These are phyloP conservation scores for Erythrophleum fordii DNA, from an alignment of 306 rosid genomes.

Conservation along the genomic window DNA sequence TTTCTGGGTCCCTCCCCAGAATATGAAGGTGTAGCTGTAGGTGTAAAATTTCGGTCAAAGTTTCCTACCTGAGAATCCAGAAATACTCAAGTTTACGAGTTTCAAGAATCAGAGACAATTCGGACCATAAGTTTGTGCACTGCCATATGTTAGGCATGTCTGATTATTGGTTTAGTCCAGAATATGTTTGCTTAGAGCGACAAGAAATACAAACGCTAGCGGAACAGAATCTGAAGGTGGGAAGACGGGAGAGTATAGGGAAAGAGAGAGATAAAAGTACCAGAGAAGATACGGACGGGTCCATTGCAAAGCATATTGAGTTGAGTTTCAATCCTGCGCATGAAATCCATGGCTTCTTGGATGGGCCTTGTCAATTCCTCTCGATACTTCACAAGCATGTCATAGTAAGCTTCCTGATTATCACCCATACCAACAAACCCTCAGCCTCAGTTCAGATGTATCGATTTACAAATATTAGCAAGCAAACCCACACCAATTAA, in stretches of 20 bases:
- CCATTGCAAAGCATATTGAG: constrained; percentile 57
- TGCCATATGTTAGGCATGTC: not conserved
- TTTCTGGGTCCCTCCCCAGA: not conserved
- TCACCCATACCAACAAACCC: not conserved
- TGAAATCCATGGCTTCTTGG: constrained; percentile 99
- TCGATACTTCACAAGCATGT: constrained; percentile 93
- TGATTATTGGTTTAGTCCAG: not conserved
- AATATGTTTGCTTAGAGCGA: not conserved
- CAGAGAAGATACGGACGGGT: constrained; percentile 67
- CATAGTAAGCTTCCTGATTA: constrained; percentile 91
- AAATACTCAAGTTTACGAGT: constrained; percentile 35
- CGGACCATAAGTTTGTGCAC: constrained; percentile 18
- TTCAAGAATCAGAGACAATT: constrained; percentile 29
- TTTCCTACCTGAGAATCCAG: constrained; percentile 14
- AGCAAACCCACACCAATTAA: not conserved
- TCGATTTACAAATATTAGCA: not conserved
- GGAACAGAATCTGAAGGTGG: not conserved
- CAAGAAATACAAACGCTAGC: not conserved
- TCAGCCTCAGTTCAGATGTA: not conserved
- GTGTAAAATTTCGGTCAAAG: constrained; percentile 31
- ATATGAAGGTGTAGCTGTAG: not conserved
- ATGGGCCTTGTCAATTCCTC: constrained; percentile 96
- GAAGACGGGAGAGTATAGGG: not conserved
- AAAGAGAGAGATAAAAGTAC: constrained; percentile 3
- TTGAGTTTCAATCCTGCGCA: constrained; percentile 90